Base-by-base conservation (phyloP, 257 asterid species). In the Gentiana straminea region DNA sequence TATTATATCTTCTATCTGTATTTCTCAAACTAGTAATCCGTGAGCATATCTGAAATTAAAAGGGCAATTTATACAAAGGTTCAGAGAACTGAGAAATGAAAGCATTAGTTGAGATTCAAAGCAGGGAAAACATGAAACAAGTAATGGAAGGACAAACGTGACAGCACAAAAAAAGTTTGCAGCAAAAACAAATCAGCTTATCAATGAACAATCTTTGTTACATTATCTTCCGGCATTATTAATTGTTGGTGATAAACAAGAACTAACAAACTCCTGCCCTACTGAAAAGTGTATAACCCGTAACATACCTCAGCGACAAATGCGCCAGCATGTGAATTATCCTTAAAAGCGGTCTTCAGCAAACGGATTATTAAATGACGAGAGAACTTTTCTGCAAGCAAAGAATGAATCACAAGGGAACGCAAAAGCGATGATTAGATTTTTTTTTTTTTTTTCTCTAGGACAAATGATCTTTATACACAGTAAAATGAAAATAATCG, bases 271-370 rank as follows among this genome's bases (percentile, higher is more conserved):
- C 2, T 39, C 7, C 46, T 41, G 46, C 46, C 9, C 9, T 41
- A 10, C 6, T 41, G 46, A 41, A 7, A 41, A 5, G 46, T 41
- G 10, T 41, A 7, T 10, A 41, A 41, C 24, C 13, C 8, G 35
- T 11, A 64, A 67, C 79, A 64, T 80, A 91, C 98, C 98, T 91
- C 98, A 43, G 83, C 81, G 59, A 87, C 87, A 72, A 91, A 91
- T 59, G 92, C 94, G 73, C 98, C 98, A 66, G 63, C 85, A 70
- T 91, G 96, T 67, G 77, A 76, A 68, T 91, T 91, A 87, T 91
- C 93, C 75, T 87, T 91, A 63, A 91, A 91, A 51, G 98, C 98
- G 64, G 79, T 69, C 70, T 75, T 76, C 11, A 94, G 95, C 69
- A 91, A 64, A 59, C 84, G 86, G 73, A 87, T 78, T 68, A 91